Conservation (phyloP, 179 eudicot genomes). For the Beta corolliflora region DNA sequence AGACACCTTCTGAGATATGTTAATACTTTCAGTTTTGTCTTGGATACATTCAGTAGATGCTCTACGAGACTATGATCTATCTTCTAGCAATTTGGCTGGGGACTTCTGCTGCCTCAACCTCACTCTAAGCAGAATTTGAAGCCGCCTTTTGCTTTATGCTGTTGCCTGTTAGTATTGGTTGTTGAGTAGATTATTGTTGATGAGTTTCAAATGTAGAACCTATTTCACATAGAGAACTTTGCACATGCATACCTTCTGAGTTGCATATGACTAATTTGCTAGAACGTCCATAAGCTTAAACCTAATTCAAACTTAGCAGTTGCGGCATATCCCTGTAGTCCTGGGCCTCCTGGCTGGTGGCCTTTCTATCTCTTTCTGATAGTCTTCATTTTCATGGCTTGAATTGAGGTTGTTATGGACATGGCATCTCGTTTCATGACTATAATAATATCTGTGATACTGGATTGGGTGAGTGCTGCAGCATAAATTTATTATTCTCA, state of each 20-base stretch:
- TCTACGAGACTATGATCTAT: not conserved
- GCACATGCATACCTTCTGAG: not conserved
- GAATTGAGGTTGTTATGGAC: not conserved
- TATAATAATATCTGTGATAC: not conserved
- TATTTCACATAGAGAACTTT: not conserved
- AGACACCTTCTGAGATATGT: not conserved
- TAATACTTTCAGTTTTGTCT: not conserved
- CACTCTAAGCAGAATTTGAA: not conserved
- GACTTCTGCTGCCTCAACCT: not conserved
- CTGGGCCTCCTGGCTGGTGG: not conserved
- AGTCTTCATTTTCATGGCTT: not conserved
- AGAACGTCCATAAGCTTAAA: slow-evolving; percentile 4
- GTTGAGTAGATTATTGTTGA: not conserved
- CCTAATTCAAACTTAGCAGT: not conserved
- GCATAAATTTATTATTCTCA: not conserved
- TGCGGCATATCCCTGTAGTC: not conserved
- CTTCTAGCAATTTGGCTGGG: not conserved
- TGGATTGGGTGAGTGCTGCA: not conserved
- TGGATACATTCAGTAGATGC: not conserved
- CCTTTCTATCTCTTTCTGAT: not conserved
- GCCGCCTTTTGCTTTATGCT: slow-evolving; percentile 2
- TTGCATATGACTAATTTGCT: not conserved
- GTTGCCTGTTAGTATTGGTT: not conserved
- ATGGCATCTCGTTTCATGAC: not conserved
- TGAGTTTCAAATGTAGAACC: not conserved